Conservation (phyloP, 2,329 filamentous ascomycete genomes). For the Neopestalotiopsis sp. region DNA sequence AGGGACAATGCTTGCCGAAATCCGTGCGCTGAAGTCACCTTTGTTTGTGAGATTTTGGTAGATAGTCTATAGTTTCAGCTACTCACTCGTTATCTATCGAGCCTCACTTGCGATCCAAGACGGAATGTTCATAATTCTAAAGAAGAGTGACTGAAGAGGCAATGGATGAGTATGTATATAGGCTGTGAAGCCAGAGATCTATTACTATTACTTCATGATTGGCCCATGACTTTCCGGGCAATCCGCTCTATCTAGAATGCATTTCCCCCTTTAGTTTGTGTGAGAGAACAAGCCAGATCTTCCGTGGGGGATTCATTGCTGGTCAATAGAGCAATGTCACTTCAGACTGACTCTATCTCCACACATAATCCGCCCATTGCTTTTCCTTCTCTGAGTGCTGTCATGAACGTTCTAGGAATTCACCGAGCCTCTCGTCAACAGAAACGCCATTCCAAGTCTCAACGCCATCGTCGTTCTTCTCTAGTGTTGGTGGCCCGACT, state of each 20-base stretch:
- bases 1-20: neutral
- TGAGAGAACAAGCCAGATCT: neutral
- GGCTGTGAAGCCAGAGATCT: neutral
- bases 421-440: constrained; percentile 56
- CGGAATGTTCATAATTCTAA: too few relatives aligned
- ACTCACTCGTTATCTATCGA: too few relatives aligned
- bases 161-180: neutral
- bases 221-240: neutral
- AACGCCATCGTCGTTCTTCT: constrained; percentile 42
- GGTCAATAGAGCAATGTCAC: neutral
- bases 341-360: too few relatives aligned
- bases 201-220: neutral
- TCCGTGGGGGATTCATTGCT: neutral
- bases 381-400: neutral
- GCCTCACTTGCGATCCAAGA: too few relatives aligned
- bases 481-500: constrained; percentile 76
- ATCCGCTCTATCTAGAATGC: neutral
- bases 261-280: neutral
- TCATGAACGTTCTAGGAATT: constrained; percentile 50
- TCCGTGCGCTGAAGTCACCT: neutral
- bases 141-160: neutral
- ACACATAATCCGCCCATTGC: neutral
- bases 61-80: neutral
- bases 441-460: constrained; percentile 68
- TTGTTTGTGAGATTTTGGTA: neutral